Evolutionary conservation across 2,329 filamentous ascomycete genomes (phyloP).

Genomic region (Magnaporthiopsis rhizophila): DNA sequence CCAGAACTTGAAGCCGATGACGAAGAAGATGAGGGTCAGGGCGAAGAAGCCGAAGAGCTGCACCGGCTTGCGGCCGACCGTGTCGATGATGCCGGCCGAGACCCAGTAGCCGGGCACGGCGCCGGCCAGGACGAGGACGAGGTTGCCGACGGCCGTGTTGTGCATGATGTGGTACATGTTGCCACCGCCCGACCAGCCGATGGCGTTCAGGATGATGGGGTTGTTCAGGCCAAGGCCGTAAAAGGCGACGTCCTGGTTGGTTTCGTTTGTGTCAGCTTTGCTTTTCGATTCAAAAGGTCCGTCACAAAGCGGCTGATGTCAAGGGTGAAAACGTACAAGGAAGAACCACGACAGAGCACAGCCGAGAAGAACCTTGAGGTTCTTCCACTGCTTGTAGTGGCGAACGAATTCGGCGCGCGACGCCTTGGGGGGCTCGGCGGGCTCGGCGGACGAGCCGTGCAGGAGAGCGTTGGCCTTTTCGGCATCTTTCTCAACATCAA

Average conservation of each 20-base stretch:
- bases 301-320: background rate
- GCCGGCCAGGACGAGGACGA: slow-evolving; percentile 71
- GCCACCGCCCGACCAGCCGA: slow-evolving; percentile 51
- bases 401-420: slow-evolving; percentile 62
- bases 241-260: slow-evolving; percentile 38
- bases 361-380: slow-evolving; percentile 52
- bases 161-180: slow-evolving; percentile 62
- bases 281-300: background rate
- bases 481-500: slow-evolving; percentile 69
- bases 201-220: slow-evolving; percentile 59
- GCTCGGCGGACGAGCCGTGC: background rate
- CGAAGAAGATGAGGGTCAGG: slow-evolving; percentile 51
- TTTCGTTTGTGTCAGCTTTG: background rate
- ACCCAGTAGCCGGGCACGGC: slow-evolving; percentile 79
- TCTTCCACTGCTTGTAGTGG: slow-evolving; percentile 65
- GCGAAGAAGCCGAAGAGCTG: slow-evolving; percentile 58
- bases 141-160: slow-evolving; percentile 69
- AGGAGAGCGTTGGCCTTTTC: slow-evolving; percentile 52
- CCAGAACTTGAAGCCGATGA: slow-evolving; percentile 57
- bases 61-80: slow-evolving; percentile 68
- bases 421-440: slow-evolving; percentile 28
- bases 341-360: slow-evolving; percentile 82
- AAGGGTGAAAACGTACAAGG: slow-evolving; percentile 29
- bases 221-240: slow-evolving; percentile 71
- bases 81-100: slow-evolving; percentile 62